phyloP scores from a whole-genome alignment of 1,139 yeast genomes.

The Geotrichum phurueaensis region DNA sequence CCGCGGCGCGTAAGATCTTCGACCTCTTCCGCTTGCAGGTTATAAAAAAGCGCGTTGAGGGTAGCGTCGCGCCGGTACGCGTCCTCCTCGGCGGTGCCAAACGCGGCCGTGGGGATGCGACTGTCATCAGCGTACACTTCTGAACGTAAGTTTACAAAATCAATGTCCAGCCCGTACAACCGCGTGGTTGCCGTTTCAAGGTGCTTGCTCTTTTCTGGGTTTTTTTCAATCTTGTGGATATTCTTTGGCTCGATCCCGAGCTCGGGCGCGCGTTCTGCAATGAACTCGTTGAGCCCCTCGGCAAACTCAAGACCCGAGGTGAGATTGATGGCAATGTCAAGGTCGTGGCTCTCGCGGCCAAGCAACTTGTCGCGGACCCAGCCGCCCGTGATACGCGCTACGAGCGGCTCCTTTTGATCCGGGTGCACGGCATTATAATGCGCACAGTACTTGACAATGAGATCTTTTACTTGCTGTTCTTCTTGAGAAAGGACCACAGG shows the following conservation, averaged over 20 bases:
- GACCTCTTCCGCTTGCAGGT: slow-evolving; percentile 56
- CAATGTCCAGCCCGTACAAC: slow-evolving; percentile 73
- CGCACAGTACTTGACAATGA: slow-evolving; percentile 36
- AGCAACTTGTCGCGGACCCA: slow-evolving; percentile 96
- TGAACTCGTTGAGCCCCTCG: slow-evolving; percentile 50
- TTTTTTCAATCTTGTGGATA: slow-evolving; percentile 78
- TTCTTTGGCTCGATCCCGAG: slow-evolving; percentile 45
- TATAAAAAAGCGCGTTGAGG: slow-evolving; percentile 79
- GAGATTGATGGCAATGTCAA: slow-evolving; percentile 83
- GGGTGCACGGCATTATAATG: slow-evolving; percentile 22
- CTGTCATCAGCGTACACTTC: slow-evolving; percentile 80
- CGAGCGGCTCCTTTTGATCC: slow-evolving; percentile 33
- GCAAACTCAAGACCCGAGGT: slow-evolving; percentile 88
- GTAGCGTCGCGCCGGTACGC: slow-evolving; percentile 94
- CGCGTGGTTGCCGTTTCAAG: slow-evolving; percentile 93
- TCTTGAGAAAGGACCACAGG: slow-evolving; percentile 40
- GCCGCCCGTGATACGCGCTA: slow-evolving; percentile 88
- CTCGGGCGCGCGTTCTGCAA: slow-evolving; percentile 31
- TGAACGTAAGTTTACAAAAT: slow-evolving; percentile 83
- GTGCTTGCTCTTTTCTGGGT: slow-evolving; percentile 94
- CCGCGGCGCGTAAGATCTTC: slow-evolving; percentile 86
- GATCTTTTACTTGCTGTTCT: slow-evolving; percentile 44
- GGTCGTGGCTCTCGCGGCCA: slow-evolving; percentile 73
- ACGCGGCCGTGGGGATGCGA: slow-evolving; percentile 60
- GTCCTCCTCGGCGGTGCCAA: slow-evolving; percentile 89